Evolutionary conservation across 306 rosid genomes (phyloP).

Genomic region (Prunus campanulata): DNA sequence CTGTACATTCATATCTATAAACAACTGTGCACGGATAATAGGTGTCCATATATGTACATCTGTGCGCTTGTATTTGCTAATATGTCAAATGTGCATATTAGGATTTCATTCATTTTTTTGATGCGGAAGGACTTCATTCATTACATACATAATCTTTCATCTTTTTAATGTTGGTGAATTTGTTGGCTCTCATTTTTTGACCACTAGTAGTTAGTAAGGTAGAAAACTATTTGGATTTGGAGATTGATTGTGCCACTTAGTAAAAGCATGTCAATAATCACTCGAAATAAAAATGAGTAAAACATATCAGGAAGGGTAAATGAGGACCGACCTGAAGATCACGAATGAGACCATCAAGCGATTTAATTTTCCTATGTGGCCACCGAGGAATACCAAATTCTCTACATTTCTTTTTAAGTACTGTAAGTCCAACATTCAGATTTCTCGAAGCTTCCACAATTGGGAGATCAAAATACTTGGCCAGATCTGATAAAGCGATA

Average conservation of each 20-base stretch:
- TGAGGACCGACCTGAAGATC: slow-evolving; percentile 75
- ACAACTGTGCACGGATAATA: slow-evolving; percentile 10
- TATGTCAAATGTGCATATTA: background rate
- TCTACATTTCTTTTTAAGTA: slow-evolving; percentile 85
- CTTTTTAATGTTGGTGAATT: background rate
- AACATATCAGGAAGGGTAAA: slow-evolving; percentile 6
- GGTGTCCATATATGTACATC: background rate
- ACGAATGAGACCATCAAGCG: slow-evolving; percentile 79
- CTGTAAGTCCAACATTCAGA: slow-evolving; percentile 80
- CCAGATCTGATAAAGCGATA: slow-evolving; percentile 69
- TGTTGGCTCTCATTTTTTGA: background rate
- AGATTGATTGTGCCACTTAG: background rate
- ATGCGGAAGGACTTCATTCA: background rate
- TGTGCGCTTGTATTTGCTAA: background rate
- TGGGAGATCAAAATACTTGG: slow-evolving; percentile 76
- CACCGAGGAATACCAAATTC: slow-evolving; percentile 91
- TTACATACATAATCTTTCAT: background rate
- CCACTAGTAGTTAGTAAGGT: background rate
- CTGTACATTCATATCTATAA: slow-evolving; percentile 33
- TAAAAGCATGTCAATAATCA: background rate
- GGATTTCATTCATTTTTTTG: background rate
- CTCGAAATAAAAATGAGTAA: background rate
- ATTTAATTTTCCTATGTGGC: slow-evolving; percentile 95
- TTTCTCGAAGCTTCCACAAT: slow-evolving; percentile 78
- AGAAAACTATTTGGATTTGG: background rate